A percentile compares a stretch with the other conserved stretches of the same genome.
phyloP scores from a whole-genome alignment of 129 eudicot genomes.

The Ambrosia trifida region DNA sequence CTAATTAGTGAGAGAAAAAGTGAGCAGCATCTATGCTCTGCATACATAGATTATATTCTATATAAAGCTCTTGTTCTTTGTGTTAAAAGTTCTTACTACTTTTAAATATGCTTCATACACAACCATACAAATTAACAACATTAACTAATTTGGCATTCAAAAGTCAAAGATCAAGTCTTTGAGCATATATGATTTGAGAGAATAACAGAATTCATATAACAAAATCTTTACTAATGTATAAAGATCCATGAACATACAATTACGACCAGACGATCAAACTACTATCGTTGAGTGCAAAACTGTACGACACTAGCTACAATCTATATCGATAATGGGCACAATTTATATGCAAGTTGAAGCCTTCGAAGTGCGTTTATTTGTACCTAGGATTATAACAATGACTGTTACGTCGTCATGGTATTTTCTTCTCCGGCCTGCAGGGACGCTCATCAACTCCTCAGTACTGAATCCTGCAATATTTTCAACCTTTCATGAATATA shows the following conservation, averaged over 20 bases:
- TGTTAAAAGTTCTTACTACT: conserved; percentile 24
- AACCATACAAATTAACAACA: conserved; percentile 17
- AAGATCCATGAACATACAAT: conserved; percentile 23
- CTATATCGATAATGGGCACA: conserved; percentile 4
- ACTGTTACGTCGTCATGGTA: conserved; percentile 95
- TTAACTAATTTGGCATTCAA: not conserved
- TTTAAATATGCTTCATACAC: conserved; percentile 31
- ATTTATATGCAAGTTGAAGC: conserved; percentile 77
- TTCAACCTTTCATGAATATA: not conserved
- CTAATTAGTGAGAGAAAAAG: not conserved
- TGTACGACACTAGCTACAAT: conserved; percentile 36
- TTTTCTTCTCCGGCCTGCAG: conserved; percentile 90
- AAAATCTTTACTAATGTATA: conserved; percentile 24
- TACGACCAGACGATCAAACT: conserved; percentile 10
- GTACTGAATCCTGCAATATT: conserved; percentile 70
- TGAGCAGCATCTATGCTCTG: conserved; percentile 26
- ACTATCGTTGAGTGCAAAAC: conserved; percentile 28
- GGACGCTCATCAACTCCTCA: conserved; percentile 81
- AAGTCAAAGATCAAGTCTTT: conserved; percentile 15
- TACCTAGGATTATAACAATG: conserved; percentile 77
- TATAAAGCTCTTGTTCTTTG: conserved; percentile 23
- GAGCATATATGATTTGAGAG: not conserved
- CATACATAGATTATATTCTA: conserved; percentile 32
- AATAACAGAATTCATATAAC: conserved; percentile 8
- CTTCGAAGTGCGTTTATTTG: conserved; percentile 78